These are phyloP conservation scores for Cercospora zeae-maydis DNA, from an alignment of 2,329 filamentous ascomycete species.

Conservation along the genomic window DNA sequence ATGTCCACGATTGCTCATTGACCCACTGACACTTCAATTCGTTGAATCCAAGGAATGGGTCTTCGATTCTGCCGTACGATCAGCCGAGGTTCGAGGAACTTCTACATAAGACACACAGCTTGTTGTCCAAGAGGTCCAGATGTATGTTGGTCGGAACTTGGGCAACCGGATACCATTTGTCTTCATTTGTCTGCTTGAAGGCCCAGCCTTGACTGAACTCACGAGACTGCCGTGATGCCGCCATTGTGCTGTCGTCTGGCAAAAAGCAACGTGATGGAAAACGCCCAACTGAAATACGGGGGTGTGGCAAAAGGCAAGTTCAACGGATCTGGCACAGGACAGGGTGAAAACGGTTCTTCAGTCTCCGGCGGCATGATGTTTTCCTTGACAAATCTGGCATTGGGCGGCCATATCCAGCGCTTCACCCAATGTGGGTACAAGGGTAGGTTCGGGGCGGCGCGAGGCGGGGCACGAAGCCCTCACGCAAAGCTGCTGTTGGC, in stretches of 20 bases:
- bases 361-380: conserved; percentile 4
- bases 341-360: not conserved
- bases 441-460: not conserved
- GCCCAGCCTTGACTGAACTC: conserved; percentile 42
- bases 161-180: conserved; percentile 45
- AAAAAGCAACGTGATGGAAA: not conserved
- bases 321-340: not conserved
- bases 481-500: not conserved
- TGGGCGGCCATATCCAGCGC: not conserved
- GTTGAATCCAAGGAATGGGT: conserved; percentile 51
- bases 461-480: not conserved
- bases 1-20: conserved; percentile 48
- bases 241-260: conserved; percentile 13
- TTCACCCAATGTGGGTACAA: not conserved
- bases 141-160: conserved; percentile 49
- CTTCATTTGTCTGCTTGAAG: conserved; percentile 45
- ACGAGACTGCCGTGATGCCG: conserved; percentile 23
- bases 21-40: conserved; percentile 51
- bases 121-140: conserved; percentile 46
- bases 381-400: conserved; percentile 15
- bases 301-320: not conserved
- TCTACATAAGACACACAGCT: conserved; percentile 37
- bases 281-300: not conserved
- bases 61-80: conserved; percentile 42
- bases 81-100: conserved; percentile 5